Base-by-base conservation (phyloP, 2,329 filamentous ascomycete genomes). In the Pseudogymnoascus verrucosus region DNA sequence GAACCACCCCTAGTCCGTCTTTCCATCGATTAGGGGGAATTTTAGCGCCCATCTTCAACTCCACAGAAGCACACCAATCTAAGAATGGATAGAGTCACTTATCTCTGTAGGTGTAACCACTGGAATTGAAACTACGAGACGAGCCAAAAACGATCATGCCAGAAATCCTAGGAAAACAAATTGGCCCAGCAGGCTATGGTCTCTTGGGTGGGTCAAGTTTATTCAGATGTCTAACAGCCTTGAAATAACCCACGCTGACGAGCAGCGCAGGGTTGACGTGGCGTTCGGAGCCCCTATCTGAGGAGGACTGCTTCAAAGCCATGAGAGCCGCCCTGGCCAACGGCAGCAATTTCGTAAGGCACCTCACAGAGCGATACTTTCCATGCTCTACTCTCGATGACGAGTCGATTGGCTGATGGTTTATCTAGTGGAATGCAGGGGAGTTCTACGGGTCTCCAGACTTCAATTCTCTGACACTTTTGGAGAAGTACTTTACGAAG, bases 361-460 rank as follows among this genome's bases (percentile, higher is more conserved):
- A 19, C 39, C 39, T 42, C 39, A 19, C 39, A 42, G n/a, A 19
- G 16, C 3, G 39, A 42, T 19, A 42, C n/a, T 42, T 42, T 19
- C 11, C 16, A n/a, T 42, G 8, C 39, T 42, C 39, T 42, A 28
- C 23, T 59, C 31, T 28, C 51, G 36, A 67, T 70, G 62, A 68
- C 63, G 63, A 65, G 66, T 60, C 65, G 61, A 62, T 40, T 16
- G 14, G 7, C 42, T 62, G 61, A 78, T 79, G 65, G 76, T 79
- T 69, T 42, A 42, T 19, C 39, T 19, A 42, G 39, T 89, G 85
- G 84, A 88, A 87, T 68, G 85, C 78, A 39, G 86, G 80, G 66
- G 84, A 88, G 70, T 82, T 89, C 70, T 90, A 90, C 74, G 87
- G 87, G 40, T 76, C 78, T 0, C 79, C 81, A 1, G 77, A 83